Conservation (phyloP, 2,329 filamentous ascomycete species). For the Colletotrichum trifolii region DNA sequence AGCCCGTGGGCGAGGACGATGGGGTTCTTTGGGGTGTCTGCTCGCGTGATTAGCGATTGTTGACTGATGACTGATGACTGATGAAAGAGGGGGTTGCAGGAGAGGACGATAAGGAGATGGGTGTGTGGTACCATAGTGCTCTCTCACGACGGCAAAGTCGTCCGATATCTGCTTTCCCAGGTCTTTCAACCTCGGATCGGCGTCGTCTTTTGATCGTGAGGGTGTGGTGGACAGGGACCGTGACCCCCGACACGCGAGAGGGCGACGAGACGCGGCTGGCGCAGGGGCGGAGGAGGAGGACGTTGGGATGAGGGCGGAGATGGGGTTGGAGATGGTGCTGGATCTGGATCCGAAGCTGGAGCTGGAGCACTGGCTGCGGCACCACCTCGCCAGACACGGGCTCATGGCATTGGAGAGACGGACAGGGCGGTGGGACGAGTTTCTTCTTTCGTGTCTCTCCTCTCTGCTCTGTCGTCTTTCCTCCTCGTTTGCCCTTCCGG, state of each 20-base stretch:
- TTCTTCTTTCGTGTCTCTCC: not conserved
- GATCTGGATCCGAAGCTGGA: no score
- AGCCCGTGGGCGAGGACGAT: conserved; percentile 75
- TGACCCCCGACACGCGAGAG: conserved; percentile 16
- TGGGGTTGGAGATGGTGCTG: not conserved
- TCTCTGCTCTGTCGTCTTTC: not conserved
- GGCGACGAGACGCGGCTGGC: conserved; percentile 34
- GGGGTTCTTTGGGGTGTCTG: conserved; percentile 68
- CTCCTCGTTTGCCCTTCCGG: not conserved
- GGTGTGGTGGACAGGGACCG: conserved; percentile 24
- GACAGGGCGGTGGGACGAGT: not conserved
- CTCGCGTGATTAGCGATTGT: not conserved
- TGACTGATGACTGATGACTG: conserved; percentile 25
- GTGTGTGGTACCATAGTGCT: conserved; percentile 54
- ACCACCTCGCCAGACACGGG: conserved; percentile 30
- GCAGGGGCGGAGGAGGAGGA: conserved; percentile 9
- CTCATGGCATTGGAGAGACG: conserved; percentile 31
- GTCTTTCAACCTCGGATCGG: conserved; percentile 54
- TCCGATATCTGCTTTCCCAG: conserved; percentile 56
- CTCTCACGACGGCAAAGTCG: conserved; percentile 58
- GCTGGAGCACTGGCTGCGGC: not conserved
- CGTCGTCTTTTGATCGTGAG: conserved; percentile 17
- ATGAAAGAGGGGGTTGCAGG: conserved; percentile 1
- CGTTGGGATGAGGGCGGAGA: conserved; percentile 4
- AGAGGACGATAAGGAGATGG: conserved; percentile 5